Percentiles rank a stretch among this genome's conserved stretches.
These are phyloP conservation scores for Cladophialophora carrionii DNA, from an alignment of 2,329 filamentous ascomycete species.

Conservation along the genomic window DNA sequence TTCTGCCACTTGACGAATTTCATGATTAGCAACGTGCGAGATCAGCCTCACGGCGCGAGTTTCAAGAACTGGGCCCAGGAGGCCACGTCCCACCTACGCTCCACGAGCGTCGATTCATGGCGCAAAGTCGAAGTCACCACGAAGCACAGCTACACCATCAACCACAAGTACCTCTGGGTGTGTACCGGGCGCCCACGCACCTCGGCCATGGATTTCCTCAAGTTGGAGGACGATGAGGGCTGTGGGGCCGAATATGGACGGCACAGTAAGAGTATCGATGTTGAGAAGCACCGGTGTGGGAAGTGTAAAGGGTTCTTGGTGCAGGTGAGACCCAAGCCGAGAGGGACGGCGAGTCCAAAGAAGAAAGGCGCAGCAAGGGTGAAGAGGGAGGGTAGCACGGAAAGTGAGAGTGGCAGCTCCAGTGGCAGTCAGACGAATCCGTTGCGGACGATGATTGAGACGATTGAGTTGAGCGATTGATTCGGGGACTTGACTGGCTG, in stretches of 20 bases:
- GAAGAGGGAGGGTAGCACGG: slow-evolving; percentile 24
- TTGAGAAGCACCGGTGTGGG: slow-evolving; percentile 71
- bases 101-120: slow-evolving; percentile 51
- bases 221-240: slow-evolving; percentile 37
- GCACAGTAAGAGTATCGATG: slow-evolving; percentile 84
- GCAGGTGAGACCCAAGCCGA: slow-evolving; percentile 79
- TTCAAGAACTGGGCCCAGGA: slow-evolving; percentile 72
- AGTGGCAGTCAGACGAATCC: slow-evolving; percentile 27
- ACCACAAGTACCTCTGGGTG: slow-evolving; percentile 88
- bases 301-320: slow-evolving; percentile 70
- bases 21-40: slow-evolving; percentile 76
- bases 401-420: slow-evolving; percentile 33
- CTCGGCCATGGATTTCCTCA: slow-evolving; percentile 28
- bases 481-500: not conserved
- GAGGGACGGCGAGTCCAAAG: slow-evolving; percentile 44
- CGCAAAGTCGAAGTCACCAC: slow-evolving; percentile 78
- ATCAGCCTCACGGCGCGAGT: slow-evolving; percentile 78
- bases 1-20: slow-evolving; percentile 94
- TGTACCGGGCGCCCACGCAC: slow-evolving; percentile 54
- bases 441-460: slow-evolving; percentile 29
- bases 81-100: slow-evolving; percentile 46
- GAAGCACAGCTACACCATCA: slow-evolving; percentile 85
- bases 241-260: slow-evolving; percentile 77
- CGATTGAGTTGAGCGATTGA: slow-evolving; percentile 35
- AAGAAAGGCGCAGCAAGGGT: slow-evolving; percentile 14